Conservation (phyloP, 1,284 basidiomycete species). For the Malassezia slooffiae region DNA sequence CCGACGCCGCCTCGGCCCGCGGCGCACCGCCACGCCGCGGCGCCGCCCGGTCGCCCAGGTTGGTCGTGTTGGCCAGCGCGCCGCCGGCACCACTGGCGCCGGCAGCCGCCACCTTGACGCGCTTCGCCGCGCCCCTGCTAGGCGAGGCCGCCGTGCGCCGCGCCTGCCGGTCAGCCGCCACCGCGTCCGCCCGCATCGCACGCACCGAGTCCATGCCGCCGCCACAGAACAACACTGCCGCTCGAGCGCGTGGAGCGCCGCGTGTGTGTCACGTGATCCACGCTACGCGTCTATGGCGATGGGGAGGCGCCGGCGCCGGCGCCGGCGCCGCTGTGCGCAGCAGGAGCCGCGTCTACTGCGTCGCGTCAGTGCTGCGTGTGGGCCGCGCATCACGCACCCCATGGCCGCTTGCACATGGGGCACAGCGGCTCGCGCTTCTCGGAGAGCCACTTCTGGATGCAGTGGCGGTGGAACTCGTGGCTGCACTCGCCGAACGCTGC, state of each 20-base stretch:
- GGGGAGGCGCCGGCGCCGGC: background rate
- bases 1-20: background rate
- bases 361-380: too few species aligned
- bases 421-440: constrained; percentile 21
- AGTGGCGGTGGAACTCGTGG: constrained; percentile 45
- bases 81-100: constrained; percentile 1
- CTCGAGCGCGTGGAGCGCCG: too few species aligned
- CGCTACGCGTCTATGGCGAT: background rate
- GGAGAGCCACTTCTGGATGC: constrained; percentile 44
- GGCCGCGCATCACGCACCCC: constrained; percentile 6
- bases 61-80: constrained; percentile 1
- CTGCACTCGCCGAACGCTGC: constrained; percentile 44
- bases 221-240: too few species aligned
- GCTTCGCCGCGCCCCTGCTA: background rate
- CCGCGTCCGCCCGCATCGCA: background rate
- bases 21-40: background rate
- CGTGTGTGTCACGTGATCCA: background rate
- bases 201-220: too few species aligned
- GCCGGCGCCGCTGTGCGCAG: too few species aligned
- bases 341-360: constrained; percentile 3
- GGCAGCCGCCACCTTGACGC: background rate
- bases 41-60: too few species aligned
- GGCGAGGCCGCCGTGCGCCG: too few species aligned
- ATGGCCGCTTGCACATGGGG: constrained; percentile 15
- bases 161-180: too few species aligned